Evolutionary conservation across 176 grass and related monocot genomes (phyloP), one percentile per base, ranked within the genome.

Genomic region (Lolium rigidum): DNA sequence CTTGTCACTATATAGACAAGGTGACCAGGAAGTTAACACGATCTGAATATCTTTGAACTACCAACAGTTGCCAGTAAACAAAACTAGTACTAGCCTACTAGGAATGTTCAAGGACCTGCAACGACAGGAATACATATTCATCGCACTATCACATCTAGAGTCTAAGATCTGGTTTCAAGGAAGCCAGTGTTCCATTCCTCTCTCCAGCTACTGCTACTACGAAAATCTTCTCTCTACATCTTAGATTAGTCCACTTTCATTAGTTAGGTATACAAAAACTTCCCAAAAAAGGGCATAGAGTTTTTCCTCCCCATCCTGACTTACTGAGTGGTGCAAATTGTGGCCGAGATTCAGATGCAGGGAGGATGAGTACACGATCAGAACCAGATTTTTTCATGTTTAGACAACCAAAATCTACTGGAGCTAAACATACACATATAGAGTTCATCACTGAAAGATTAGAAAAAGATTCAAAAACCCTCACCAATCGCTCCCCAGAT

Each of bases 311-410:
- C 26, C 26, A 28, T 28, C 26, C 26, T 28, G 26, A 28, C 7
- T 9, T 39, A 7, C 3, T 2, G n/a, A 14, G 12, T 83, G 83
- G 31, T 93, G 88, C 20, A 95, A 78, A 28, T 78, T 88, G 26
- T 98, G 89, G 11, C 91, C 89, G 73, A 95, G 84, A 90, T 92
- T 89, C 63, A 94, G 54, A 43, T 80, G 49, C 78, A 97, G 80
- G 61, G 63, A 90, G 86, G 55, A 57, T 57, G 55, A 57, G 55
- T 18, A 57, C 55, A 57, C 55, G 18, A 46, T 83, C n/a, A 56
- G 26, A 56, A 59, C 26, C 55, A 49, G 16, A 57, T 8, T 20
- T 8, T 8, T 57, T 2, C 55, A 79, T 61, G 17, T 10, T 38
- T n/a, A 14, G 20, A 17, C 37, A 10, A 62, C 15, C 38, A 61